Evolutionary conservation across 108 stramenopile species (phyloP).

Genomic region (Skeletonema grethae): DNA sequence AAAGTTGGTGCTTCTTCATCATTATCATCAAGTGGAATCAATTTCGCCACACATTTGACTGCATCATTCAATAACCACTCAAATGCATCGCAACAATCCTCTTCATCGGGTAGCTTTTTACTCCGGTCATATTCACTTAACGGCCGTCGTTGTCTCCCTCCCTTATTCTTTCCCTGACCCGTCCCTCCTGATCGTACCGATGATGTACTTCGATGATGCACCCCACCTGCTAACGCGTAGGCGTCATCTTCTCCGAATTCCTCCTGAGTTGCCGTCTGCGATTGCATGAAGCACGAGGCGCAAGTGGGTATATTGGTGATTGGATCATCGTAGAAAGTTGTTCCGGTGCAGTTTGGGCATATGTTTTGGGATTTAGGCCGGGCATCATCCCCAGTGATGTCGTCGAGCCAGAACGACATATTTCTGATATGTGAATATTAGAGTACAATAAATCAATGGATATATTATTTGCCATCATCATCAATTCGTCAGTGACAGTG

Average conservation of each 20-base stretch:
- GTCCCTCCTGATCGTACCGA: neutral
- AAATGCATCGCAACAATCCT: slow-evolving; percentile 62
- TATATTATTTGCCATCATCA: too few relatives aligned
- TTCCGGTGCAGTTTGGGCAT: slow-evolving; percentile 73
- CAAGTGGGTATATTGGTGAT: slow-evolving; percentile 59
- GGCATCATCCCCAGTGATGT: neutral
- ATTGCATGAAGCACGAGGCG: slow-evolving; percentile 70
- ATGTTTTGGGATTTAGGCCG: slow-evolving; percentile 24
- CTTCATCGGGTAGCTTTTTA: slow-evolving; percentile 46
- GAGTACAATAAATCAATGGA: too few relatives aligned
- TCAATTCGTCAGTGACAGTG: too few relatives aligned
- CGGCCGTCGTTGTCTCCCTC: slow-evolving; percentile 18
- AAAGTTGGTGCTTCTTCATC: neutral
- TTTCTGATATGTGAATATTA: too few relatives aligned
- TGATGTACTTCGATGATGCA: slow-evolving; percentile 19
- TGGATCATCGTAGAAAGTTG: slow-evolving; percentile 64
- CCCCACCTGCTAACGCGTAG: slow-evolving; percentile 41
- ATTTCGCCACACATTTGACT: slow-evolving; percentile 37
- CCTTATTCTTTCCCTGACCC: neutral
- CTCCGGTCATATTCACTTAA: slow-evolving; percentile 53
- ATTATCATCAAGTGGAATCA: slow-evolving; percentile 24
- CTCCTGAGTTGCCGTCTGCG: slow-evolving; percentile 59
- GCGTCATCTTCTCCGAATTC: slow-evolving; percentile 66
- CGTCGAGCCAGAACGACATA: neutral
- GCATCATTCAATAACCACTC: slow-evolving; percentile 50